Evolutionary conservation across 257 asterid species (phyloP), one percentile per base, ranked within the genome.

Genomic region (Fraxinus cuspidata): DNA sequence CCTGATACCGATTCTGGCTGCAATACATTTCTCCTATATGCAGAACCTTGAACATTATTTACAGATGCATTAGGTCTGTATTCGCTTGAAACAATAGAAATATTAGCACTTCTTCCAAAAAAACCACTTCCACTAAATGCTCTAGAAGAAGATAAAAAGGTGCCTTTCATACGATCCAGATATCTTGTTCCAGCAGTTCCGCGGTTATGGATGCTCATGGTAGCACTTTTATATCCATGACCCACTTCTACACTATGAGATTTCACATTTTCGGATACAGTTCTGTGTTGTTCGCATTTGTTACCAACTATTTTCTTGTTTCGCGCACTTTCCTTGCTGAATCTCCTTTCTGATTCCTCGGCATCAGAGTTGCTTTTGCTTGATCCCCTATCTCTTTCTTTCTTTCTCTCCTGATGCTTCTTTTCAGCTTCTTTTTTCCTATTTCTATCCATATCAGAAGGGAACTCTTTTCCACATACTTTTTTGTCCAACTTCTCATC

Each of bases 81-180:
- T 73, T 95, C 98, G 82, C 93, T 95, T 31, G 90, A 81, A 83
- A 80, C 77, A 76, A 82, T 69, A 76, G 90, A 53, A 25, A 77
- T 51, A 82, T 80, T 86, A 49, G 81, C 72, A 84, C 87, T 88
- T 80, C 85, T 94, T 66, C 97, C 96, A 70, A 91, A 94, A 78
- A 95, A 91, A 32, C 5, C 86, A 44, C 97, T 91, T 78, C 97
- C 96, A 19, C 97, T 89, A 80, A 90, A 87, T 86, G 98, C 99
- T 85, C 94, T 88, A 73, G 99, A 96, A 82, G 99, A 96, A 78
- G 99, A 96, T 75, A 93, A 86, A 81, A 96, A 76, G 47, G 97
- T 96, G 35, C 99, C 98, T 89, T 86, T 89, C 96, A 96, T 87
- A 31, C 97, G 96, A 87, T 96, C 99, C 71, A 96, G 85, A 87